Base-by-base conservation (phyloP, 768 basidiomycete species). In the Daedaleopsis sinensis region DNA sequence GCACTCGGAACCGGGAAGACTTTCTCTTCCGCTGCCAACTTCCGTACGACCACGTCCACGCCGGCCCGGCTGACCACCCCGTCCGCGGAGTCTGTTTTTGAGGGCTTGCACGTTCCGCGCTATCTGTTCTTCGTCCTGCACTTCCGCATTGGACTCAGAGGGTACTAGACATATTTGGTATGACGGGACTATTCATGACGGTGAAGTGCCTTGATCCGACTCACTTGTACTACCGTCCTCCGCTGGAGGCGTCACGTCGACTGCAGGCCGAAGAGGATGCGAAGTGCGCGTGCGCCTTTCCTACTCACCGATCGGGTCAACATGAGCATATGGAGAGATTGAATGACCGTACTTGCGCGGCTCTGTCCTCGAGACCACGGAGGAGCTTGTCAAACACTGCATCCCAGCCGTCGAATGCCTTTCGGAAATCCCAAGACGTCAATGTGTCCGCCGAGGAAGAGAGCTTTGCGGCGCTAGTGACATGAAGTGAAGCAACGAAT, bases 31-130 rank as follows among this genome's bases (percentile, higher is more conserved):
- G 68, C 78, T 82, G 35, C 80, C 83, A 44, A 73, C 79, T 58
- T 80, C 77, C 62, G 82, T 75, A 59, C 85, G 81, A 59, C 80
- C 76, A 42, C 68, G 69, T 43, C 79, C 74, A 57, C 82, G 79
- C 48, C 84, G 80, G 19, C 82, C 80, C 58, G 86, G 81, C 60
- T 85, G 77, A 3, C 84, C 85, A 0, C 88, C 90, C 55, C 89
- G 80, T 27, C 90, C 90, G 57, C 93, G 90, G 52, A 97, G 75
- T 36, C 93, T 82, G 55, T 83, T 88, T 74, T 96, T 97, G 56
- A 99, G 80, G 0, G 92, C 93, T 66, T 94, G 89, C 1, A 97
- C 91, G 70, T 96, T 97, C 66, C 92, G 82, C 4, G 96, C 88
- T 63, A 98, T 98, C 68, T 94, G 88, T 70, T 96, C 90, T 59